Evolutionary conservation across 2,329 filamentous ascomycete genomes (phyloP).

Genomic region (Coniochaeta ligniaria): DNA sequence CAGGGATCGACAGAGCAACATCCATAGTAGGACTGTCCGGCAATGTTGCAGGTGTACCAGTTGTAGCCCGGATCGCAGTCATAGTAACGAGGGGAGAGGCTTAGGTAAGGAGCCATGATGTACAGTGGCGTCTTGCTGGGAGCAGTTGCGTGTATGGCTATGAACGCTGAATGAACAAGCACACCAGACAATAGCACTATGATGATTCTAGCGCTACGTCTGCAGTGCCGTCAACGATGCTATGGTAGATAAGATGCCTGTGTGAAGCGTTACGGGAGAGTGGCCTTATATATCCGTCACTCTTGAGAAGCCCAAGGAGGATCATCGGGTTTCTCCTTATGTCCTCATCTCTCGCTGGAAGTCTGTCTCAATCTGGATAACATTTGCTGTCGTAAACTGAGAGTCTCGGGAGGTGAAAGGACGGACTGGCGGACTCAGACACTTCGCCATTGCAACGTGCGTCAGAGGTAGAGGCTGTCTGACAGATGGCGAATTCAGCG

Average conservation of each 20-base stretch:
- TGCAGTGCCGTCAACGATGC: neutral
- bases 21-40: conserved; percentile 6
- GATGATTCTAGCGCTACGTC: neutral
- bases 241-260: neutral
- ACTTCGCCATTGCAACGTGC: neutral
- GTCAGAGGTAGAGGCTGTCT: neutral
- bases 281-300: too few relatives aligned
- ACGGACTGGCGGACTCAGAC: neutral
- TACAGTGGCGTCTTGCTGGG: neutral
- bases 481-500: too few relatives aligned
- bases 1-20: neutral
- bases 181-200: neutral
- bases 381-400: neutral
- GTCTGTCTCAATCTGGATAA: neutral
- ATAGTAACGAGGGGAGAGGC: neutral
- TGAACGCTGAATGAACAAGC: neutral
- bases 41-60: conserved; percentile 30
- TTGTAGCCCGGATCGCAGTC: conserved; percentile 20
- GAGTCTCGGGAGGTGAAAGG: neutral
- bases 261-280: too few relatives aligned
- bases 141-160: neutral
- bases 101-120: neutral
- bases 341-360: neutral
- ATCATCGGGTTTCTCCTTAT: too few relatives aligned
- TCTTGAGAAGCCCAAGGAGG: too few relatives aligned